Percentiles rank a stretch among this genome's conserved stretches.
Conservation (phyloP, 106 monocot genomes). For the Phalaenopsis equestris region DNA sequence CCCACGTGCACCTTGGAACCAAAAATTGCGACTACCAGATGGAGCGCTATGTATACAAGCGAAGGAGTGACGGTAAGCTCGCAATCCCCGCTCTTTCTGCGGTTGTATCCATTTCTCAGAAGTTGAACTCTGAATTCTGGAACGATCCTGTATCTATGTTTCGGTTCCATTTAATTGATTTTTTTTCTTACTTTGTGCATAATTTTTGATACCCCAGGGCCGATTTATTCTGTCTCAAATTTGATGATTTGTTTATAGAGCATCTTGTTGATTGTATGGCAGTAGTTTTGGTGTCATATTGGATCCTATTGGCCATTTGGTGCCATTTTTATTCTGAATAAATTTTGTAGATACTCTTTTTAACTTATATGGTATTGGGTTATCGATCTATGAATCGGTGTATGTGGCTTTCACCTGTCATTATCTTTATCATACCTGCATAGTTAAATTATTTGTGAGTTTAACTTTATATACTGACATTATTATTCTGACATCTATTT, state of each 20-base stretch:
- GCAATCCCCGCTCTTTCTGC: not conserved
- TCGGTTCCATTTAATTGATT: not conserved
- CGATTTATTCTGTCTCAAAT: not conserved
- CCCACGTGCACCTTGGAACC: slow-evolving; percentile 71
- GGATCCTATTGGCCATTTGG: not conserved
- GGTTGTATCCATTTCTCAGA: not conserved
- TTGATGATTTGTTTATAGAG: not conserved
- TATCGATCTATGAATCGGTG: too few species aligned
- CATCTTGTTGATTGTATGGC: not conserved
- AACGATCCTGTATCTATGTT: too few species aligned
- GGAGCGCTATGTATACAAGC: slow-evolving; percentile 66
- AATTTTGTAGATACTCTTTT: too few species aligned
- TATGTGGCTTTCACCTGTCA: too few species aligned
- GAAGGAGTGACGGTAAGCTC: slow-evolving; percentile 45
- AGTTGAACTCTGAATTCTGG: too few species aligned
- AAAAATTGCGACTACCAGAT: slow-evolving; percentile 85
- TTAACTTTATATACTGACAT: too few species aligned
- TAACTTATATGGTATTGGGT: too few species aligned
- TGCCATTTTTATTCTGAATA: too few species aligned
- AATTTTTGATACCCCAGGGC: not conserved
- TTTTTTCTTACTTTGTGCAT: not conserved
- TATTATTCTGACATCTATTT: too few species aligned
- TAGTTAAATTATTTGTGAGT: too few species aligned
- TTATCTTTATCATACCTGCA: too few species aligned
- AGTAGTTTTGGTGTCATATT: not conserved